phyloP scores from a whole-genome alignment of 2,329 filamentous ascomycete species.

The Trichoderma citrinoviride region DNA sequence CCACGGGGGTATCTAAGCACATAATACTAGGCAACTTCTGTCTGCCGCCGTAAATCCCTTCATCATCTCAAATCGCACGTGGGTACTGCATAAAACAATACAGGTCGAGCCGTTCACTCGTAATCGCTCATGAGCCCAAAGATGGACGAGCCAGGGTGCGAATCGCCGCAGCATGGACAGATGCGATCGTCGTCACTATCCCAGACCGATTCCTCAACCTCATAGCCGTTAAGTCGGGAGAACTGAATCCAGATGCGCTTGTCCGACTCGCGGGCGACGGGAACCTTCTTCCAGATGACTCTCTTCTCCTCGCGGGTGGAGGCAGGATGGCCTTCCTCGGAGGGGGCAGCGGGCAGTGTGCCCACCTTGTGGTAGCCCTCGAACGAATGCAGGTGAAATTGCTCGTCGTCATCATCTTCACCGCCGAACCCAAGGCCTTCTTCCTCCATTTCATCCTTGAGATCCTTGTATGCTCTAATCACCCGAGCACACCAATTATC shows the following conservation, averaged over 20 bases:
- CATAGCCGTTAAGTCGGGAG: conserved; percentile 40
- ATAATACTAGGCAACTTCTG: conserved; percentile 16
- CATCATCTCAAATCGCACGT: conserved; percentile 18
- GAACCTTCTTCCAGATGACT: conserved; percentile 53
- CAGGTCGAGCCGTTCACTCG: conserved; percentile 24
- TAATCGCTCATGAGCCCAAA: conserved; percentile 32
- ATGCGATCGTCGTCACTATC: conserved; percentile 38
- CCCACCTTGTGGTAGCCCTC: conserved; percentile 32
- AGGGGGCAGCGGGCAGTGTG: conserved; percentile 41
- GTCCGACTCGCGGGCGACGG: conserved; percentile 39
- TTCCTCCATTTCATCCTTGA: conserved; percentile 29
- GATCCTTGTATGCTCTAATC: conserved; percentile 43
- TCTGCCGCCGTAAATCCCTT: conserved; percentile 16
- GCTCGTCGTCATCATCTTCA: conserved; percentile 31
- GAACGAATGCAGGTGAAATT: conserved; percentile 26
- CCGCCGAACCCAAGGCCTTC: conserved; percentile 27
- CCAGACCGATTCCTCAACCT: conserved; percentile 35
- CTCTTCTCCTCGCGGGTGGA: conserved; percentile 43
- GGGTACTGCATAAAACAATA: background rate
- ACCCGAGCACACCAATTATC: conserved; percentile 43
- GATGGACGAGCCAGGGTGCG: conserved; percentile 38
- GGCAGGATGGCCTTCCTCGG: conserved; percentile 44
- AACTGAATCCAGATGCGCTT: conserved; percentile 51
- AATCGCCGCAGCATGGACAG: conserved; percentile 43
- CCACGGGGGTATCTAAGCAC: conserved; percentile 22